These are phyloP conservation scores for Beta lomatogona DNA, from an alignment of 179 eudicot genomes.

Conservation along the genomic window DNA sequence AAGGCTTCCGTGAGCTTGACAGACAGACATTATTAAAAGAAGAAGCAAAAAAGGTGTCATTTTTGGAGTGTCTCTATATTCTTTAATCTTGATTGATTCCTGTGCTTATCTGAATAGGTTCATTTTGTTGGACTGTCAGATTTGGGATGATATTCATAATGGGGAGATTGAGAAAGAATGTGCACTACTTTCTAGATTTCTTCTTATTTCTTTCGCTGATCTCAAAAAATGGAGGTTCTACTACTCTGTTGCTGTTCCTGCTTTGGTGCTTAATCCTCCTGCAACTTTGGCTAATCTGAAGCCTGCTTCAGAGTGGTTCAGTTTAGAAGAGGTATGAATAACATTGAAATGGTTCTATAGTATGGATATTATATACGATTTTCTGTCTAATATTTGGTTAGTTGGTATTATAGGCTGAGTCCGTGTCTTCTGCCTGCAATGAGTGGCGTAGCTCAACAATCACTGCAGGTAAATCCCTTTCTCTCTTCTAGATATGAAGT, in stretches of 20 bases:
- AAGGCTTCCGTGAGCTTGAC: constrained; percentile 73
- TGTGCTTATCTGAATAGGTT: constrained; percentile 2
- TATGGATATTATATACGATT: background rate
- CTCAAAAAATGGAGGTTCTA: constrained; percentile 85
- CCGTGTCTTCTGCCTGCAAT: constrained; percentile 67
- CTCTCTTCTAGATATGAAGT: background rate
- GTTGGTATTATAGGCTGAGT: constrained; percentile 54
- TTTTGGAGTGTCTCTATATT: background rate
- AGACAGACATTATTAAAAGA: constrained; percentile 61
- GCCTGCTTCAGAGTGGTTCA: constrained; percentile 79
- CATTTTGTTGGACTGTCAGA: constrained; percentile 41
- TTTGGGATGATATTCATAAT: constrained; percentile 78
- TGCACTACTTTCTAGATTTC: constrained; percentile 75
- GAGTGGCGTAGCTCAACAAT: constrained; percentile 77
- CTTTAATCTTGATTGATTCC: constrained; percentile 8
- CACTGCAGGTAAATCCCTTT: constrained; percentile 55
- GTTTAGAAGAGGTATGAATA: constrained; percentile 60
- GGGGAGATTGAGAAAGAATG: constrained; percentile 79
- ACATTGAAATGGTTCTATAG: background rate
- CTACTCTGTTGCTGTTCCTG: constrained; percentile 91
- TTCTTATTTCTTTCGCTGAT: constrained; percentile 89
- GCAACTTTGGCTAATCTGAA: constrained; percentile 64
- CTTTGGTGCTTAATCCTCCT: constrained; percentile 80
- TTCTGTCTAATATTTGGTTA: constrained; percentile 14
- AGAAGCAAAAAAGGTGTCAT: constrained; percentile 73